Base-by-base conservation (phyloP, 805 yeast genomes). In the Yarrowia deformans region DNA sequence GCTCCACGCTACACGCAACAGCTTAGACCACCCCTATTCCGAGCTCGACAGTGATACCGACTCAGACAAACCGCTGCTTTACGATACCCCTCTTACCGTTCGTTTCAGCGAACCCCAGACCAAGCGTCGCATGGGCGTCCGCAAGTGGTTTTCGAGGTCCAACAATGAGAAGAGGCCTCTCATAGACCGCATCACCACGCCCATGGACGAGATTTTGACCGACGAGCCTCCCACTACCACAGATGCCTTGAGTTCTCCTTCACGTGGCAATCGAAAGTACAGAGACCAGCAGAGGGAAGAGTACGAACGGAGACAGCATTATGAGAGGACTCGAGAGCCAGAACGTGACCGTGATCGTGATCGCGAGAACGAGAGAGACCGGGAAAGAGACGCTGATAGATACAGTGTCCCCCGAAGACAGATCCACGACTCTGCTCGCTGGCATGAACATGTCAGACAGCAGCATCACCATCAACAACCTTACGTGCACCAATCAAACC, bases 71-170 rank as follows among this genome's bases (percentile, higher is more conserved):
- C 63, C 63, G 16, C 48, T 56, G 46, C 63, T 56, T 7, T 40
- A 56, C 63, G 63, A 56, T 42, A 56, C 63, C 37, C 48, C 63
- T 1, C 48, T 14, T 13, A 16, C 63, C 16, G 37, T 54, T 13
- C 60, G 60, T n/a, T 54, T 54, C 45, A 3, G 35, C 34, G 60
- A 54, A 16, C 60, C 45, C n/a, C 32, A 35, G 43, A 18, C 45
- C 35, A 37, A 39, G 43, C 63, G 63, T 23, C 63, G 46, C 19
- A 56, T 56, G 63, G 48, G 48, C 48, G 40, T 45, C 42, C 48
- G 46, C 18, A 60, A 60, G 52, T 60, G 66, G 66, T 60, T 60
- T 34, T 60, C 66, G 7, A 43, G 52, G 52, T 34, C 66, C 43
- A 43, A 14, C 12, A 45, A 45, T 60, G 66, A 60, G 34, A 60